phyloP scores from a whole-genome alignment of 306 rosid species.

The Gastrolobium bilobum region DNA sequence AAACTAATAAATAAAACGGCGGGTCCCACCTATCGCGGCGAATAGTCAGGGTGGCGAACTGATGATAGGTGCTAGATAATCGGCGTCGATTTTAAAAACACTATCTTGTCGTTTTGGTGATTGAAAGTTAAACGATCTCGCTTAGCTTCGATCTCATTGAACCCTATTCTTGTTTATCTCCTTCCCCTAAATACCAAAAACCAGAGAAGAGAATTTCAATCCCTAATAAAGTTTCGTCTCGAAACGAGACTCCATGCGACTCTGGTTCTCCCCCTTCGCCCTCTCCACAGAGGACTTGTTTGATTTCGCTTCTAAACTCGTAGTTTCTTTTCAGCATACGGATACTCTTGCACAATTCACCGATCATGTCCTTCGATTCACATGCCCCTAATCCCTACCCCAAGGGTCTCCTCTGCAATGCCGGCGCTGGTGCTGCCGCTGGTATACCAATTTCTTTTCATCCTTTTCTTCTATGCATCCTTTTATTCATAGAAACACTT shows the following conservation, averaged over 20 bases:
- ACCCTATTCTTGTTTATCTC: slow-evolving; percentile 28
- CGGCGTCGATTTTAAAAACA: too few species aligned
- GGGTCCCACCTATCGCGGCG: too few species aligned
- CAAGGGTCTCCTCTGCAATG: slow-evolving; percentile 68
- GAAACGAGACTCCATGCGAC: slow-evolving; percentile 62
- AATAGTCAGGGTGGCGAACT: too few species aligned
- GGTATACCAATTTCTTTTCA: slow-evolving; percentile 49
- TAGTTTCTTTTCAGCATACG: slow-evolving; percentile 7
- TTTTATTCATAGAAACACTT: neutral
- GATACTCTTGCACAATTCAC: slow-evolving; percentile 21
- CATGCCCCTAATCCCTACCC: slow-evolving; percentile 60
- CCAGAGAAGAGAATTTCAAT: neutral
- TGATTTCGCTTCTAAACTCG: slow-evolving; percentile 28
- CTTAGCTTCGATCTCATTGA: slow-evolving; percentile 12
- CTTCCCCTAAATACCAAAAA: neutral
- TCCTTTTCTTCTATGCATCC: neutral
- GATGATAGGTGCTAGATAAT: too few species aligned
- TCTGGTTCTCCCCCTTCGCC: slow-evolving; percentile 58
- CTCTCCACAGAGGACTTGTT: slow-evolving; percentile 71
- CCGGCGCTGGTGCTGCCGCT: slow-evolving; percentile 83
- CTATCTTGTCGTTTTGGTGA: too few species aligned
- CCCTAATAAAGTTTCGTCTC: slow-evolving; percentile 23
- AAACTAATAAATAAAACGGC: too few species aligned
- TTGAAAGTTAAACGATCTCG: neutral
- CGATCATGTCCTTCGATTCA: slow-evolving; percentile 55